phyloP scores from a whole-genome alignment of 257 asterid species.

The Ophiorrhiza pumila region DNA sequence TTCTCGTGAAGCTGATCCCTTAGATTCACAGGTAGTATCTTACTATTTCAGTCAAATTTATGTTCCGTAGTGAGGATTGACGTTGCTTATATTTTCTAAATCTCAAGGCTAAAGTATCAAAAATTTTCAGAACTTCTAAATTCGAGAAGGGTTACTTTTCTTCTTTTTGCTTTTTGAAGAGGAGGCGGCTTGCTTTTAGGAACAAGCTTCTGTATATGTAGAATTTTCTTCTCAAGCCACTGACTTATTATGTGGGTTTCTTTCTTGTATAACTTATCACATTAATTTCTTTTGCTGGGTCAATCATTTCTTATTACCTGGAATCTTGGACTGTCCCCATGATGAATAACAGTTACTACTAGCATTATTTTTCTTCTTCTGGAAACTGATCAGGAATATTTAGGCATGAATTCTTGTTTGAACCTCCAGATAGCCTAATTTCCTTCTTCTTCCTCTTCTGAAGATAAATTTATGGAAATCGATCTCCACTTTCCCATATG shows the following conservation, averaged over 20 bases:
- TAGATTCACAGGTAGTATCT: constrained; percentile 57
- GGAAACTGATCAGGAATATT: background rate
- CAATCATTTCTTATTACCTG: background rate
- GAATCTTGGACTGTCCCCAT: background rate
- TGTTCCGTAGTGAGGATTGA: background rate
- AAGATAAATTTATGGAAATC: background rate
- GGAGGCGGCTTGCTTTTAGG: background rate
- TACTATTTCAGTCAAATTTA: background rate
- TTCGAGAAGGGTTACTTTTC: background rate
- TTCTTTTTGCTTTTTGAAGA: background rate
- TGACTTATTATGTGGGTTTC: background rate
- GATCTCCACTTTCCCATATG: background rate
- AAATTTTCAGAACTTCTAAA: background rate
- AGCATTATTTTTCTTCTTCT: background rate
- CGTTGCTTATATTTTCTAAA: background rate
- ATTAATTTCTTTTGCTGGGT: background rate
- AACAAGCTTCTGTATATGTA: background rate
- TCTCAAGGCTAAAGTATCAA: background rate
- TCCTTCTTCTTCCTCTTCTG: background rate
- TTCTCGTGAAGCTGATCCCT: constrained; percentile 78
- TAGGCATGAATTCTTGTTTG: background rate
- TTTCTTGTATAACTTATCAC: background rate
- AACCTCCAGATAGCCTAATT: background rate
- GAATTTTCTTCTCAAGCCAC: background rate
- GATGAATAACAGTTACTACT: background rate